A percentile compares a stretch with the other conserved stretches of the same genome.
phyloP scores from a whole-genome alignment of 2,329 filamentous ascomycete genomes.

The Colletotrichum limetticola region DNA sequence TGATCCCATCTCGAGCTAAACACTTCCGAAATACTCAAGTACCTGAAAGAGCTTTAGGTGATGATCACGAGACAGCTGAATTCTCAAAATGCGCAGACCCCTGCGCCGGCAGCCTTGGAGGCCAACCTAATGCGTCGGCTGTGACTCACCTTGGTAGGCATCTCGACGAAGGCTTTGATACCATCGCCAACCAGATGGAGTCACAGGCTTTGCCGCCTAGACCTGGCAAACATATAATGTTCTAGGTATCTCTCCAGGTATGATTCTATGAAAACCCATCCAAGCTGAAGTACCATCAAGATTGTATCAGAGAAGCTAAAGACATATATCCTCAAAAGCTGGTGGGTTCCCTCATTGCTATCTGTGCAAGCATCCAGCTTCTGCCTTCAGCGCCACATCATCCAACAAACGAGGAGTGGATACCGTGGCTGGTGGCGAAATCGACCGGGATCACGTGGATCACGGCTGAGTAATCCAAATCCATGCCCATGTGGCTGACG shows the following conservation, averaged over 20 bases:
- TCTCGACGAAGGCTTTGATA: background rate
- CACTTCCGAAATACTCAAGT: too few species aligned
- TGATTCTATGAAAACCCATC: background rate
- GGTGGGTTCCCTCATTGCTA: constrained; percentile 23
- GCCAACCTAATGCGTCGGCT: constrained; percentile 1
- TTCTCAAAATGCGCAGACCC: background rate
- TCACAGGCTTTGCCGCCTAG: constrained; percentile 26
- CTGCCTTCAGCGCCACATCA: constrained; percentile 13
- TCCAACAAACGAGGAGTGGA: constrained; percentile 1
- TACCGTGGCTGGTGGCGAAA: constrained; percentile 17
- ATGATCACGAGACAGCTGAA: background rate
- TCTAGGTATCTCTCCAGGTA: constrained; percentile 2
- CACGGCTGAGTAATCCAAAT: constrained; percentile 3
- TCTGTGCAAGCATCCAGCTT: background rate
- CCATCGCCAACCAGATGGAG: background rate
- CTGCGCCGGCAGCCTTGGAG: constrained; percentile 5
- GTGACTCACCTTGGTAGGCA: constrained; percentile 18
- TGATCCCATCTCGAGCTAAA: background rate
- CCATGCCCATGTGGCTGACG: constrained; percentile 15
- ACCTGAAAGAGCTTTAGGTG: background rate
- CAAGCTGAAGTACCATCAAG: constrained; percentile 1
- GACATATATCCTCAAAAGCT: background rate
- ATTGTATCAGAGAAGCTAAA: background rate
- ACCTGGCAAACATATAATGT: background rate
- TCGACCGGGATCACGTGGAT: constrained; percentile 12